Evolutionary conservation across 305 asterid genomes (phyloP).

Genomic region (Ilex paraguariensis): DNA sequence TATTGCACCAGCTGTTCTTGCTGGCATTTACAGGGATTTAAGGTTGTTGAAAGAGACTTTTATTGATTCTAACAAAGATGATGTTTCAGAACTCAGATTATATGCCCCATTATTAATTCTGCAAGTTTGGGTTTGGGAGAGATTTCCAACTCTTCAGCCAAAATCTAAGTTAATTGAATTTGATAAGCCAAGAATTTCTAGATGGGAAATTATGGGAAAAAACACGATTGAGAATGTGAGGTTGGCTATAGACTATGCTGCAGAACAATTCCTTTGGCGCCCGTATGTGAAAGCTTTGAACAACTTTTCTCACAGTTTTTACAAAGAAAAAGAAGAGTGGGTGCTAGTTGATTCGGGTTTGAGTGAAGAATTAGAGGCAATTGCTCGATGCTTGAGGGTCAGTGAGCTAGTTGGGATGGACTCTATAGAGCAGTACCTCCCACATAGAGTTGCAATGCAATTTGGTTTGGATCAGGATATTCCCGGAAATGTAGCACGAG

Average conservation of each 20-base stretch:
- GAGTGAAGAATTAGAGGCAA: slow-evolving; percentile 9
- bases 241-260: background rate
- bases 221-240: background rate
- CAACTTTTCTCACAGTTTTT: background rate
- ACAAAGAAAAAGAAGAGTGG: slow-evolving; percentile 2
- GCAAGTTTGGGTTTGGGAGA: slow-evolving; percentile 25
- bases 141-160: slow-evolving; percentile 10
- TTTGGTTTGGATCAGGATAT: slow-evolving; percentile 26
- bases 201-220: slow-evolving; percentile 15
- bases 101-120: slow-evolving; percentile 15
- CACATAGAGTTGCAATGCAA: slow-evolving; percentile 28
- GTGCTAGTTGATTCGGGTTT: background rate
- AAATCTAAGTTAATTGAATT: background rate
- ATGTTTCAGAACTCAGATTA: background rate
- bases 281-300: slow-evolving; percentile 16
- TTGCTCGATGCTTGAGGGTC: slow-evolving; percentile 8
- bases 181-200: slow-evolving; percentile 25
- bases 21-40: slow-evolving; percentile 8
- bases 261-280: slow-evolving; percentile 15
- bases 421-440: slow-evolving; percentile 15
- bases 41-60: slow-evolving; percentile 6
- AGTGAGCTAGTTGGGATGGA: slow-evolving; percentile 18
- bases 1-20: slow-evolving; percentile 4
- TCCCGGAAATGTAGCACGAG: slow-evolving; percentile 8
- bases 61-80: background rate